phyloP scores from a whole-genome alignment of 73 alveolate genomes.

The Breviolum minutum region DNA sequence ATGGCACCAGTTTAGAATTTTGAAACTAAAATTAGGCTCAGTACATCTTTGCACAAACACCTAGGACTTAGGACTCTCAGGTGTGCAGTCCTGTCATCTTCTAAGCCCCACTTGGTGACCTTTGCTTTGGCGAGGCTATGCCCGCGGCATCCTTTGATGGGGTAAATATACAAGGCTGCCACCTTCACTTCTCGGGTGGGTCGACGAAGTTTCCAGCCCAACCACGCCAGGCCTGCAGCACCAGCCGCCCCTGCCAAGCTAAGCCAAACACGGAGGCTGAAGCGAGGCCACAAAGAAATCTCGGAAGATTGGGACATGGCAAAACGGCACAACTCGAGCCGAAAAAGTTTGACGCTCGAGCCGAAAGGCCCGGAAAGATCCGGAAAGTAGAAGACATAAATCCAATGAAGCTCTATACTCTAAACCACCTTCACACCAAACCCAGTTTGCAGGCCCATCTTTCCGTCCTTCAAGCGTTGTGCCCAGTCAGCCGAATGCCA shows the following conservation, averaged over 20 bases:
- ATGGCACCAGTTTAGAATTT: too few relatives aligned
- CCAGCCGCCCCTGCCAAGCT: conserved; percentile 4
- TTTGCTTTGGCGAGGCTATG: conserved; percentile 33
- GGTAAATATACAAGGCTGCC: conserved; percentile 47
- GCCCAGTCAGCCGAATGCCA: conserved; percentile 95
- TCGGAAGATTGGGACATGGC: not conserved
- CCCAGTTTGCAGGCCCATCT: not conserved
- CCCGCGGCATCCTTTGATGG: conserved; percentile 68
- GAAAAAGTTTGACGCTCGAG: too few relatives aligned
- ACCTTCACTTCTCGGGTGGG: conserved; percentile 20
- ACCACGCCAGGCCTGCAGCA: conserved; percentile 14
- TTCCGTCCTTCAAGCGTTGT: conserved; percentile 58
- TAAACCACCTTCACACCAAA: not conserved
- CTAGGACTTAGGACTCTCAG: not conserved
- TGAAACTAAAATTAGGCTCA: too few relatives aligned
- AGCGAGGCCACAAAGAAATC: not conserved
- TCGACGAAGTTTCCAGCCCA: not conserved
- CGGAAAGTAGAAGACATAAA: not conserved
- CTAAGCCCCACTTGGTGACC: conserved; percentile 60
- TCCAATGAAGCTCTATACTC: not conserved
- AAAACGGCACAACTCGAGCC: not conserved
- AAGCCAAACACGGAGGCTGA: not conserved
- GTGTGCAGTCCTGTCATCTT: conserved; percentile 2
- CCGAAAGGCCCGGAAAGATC: not conserved
- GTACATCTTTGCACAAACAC: too few relatives aligned